phyloP scores from a whole-genome alignment of 306 rosid species.

The Gastrolobium bilobum region DNA sequence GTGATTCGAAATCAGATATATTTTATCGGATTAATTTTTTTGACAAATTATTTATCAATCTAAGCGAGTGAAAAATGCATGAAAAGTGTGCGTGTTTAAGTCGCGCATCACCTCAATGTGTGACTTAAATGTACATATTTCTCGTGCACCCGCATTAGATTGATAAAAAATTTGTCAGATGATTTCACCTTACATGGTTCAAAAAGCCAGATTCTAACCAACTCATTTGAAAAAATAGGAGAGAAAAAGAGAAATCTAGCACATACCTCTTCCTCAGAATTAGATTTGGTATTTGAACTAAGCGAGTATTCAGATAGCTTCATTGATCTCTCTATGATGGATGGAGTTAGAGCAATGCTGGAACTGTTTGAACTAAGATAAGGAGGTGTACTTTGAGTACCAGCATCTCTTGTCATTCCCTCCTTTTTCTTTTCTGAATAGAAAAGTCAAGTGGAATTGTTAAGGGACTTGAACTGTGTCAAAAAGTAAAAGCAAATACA shows the following conservation, averaged over 20 bases:
- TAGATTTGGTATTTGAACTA: conserved; percentile 59
- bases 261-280: conserved; percentile 66
- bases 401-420: conserved; percentile 77
- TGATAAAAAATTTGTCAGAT: too few relatives aligned
- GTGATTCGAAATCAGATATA: too few relatives aligned
- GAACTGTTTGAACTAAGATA: conserved; percentile 68
- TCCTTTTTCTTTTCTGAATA: conserved; percentile 66
- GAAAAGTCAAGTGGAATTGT: not conserved
- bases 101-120: too few relatives aligned
- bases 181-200: not conserved
- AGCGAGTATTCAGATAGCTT: conserved; percentile 63
- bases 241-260: not conserved
- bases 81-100: too few relatives aligned
- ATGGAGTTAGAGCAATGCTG: conserved; percentile 73
- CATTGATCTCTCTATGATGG: conserved; percentile 62
- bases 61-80: too few relatives aligned
- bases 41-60: too few relatives aligned
- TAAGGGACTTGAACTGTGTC: conserved; percentile 7
- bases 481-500: not conserved
- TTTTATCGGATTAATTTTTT: too few relatives aligned
- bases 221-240: not conserved
- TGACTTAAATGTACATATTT: too few relatives aligned
- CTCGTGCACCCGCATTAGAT: too few relatives aligned
- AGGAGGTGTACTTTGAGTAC: conserved; percentile 81
- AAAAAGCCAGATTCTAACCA: not conserved